phyloP scores from a whole-genome alignment of 805 yeast species.

The Danielia oregonensis region DNA sequence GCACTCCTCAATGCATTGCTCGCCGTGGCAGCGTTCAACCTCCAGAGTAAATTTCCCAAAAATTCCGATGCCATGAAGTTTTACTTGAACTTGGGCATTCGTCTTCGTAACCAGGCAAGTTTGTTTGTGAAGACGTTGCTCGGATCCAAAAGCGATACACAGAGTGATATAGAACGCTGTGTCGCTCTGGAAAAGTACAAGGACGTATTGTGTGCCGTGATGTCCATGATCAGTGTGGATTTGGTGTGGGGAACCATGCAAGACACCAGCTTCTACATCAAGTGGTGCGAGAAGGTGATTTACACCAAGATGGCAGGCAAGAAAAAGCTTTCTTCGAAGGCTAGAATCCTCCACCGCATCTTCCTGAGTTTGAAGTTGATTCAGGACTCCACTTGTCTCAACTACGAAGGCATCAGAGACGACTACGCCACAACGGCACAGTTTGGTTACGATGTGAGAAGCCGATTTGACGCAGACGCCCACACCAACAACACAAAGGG shows the following conservation, averaged over 20 bases:
- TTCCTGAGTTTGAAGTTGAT: slow-evolving; percentile 70
- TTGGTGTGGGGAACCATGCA: slow-evolving; percentile 90
- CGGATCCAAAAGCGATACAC: slow-evolving; percentile 28
- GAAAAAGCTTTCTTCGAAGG: slow-evolving; percentile 67
- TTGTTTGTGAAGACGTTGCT: slow-evolving; percentile 58
- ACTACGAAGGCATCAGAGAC: slow-evolving; percentile 30
- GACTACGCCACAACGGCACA: slow-evolving; percentile 27
- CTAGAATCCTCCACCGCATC: slow-evolving; percentile 71
- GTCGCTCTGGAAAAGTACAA: slow-evolving; percentile 63
- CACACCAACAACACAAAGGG: slow-evolving; percentile 12
- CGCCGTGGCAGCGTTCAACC: slow-evolving; percentile 78
- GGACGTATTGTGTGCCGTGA: slow-evolving; percentile 76
- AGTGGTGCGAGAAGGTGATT: slow-evolving; percentile 73
- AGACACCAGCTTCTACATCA: slow-evolving; percentile 71
- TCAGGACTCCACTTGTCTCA: slow-evolving; percentile 68
- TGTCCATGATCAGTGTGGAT: slow-evolving; percentile 85
- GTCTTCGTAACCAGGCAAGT: slow-evolving; percentile 71
- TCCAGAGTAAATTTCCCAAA: slow-evolving; percentile 67
- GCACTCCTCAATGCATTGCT: slow-evolving; percentile 74
- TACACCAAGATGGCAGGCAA: slow-evolving; percentile 63
- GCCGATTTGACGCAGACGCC: slow-evolving; percentile 11
- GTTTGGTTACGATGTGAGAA: slow-evolving; percentile 28
- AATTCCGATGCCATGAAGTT: slow-evolving; percentile 64
- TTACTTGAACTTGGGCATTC: slow-evolving; percentile 69
- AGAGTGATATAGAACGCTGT: slow-evolving; percentile 45